These are phyloP conservation scores for Smallanthus sonchifolius DNA, from an alignment of 129 eudicot species.

Conservation along the genomic window DNA sequence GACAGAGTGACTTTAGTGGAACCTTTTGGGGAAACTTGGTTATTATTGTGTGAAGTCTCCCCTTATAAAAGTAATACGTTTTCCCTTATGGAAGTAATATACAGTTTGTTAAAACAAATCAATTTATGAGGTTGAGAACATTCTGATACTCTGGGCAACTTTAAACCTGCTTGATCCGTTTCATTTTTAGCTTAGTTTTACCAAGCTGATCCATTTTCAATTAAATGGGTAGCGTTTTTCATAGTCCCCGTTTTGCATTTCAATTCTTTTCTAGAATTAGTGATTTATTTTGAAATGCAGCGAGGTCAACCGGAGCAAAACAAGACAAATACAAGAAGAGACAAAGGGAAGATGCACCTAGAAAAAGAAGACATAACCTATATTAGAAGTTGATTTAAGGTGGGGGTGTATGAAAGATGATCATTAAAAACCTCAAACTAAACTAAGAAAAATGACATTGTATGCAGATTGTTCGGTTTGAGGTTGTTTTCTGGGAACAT, in stretches of 20 bases:
- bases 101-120: neutral
- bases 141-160: neutral
- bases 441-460: neutral
- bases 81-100: neutral
- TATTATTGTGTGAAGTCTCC: too few relatives aligned
- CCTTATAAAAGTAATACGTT: too few relatives aligned
- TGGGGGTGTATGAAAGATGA: neutral
- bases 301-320: slow-evolving; percentile 72
- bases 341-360: slow-evolving; percentile 75
- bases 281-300: slow-evolving; percentile 32
- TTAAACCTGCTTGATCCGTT: neutral
- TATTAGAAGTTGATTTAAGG: slow-evolving; percentile 30
- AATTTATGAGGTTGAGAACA: neutral
- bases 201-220: neutral
- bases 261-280: neutral
- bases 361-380: slow-evolving; percentile 61
- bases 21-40: too few relatives aligned
- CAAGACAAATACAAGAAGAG: slow-evolving; percentile 37
- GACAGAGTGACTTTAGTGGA: too few relatives aligned
- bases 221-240: neutral
- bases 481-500: neutral
- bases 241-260: neutral
- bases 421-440: neutral
- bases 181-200: neutral
- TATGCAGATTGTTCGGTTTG: neutral